Base-by-base conservation (phyloP, 805 yeast species). In the Kuraishia ogatae region DNA sequence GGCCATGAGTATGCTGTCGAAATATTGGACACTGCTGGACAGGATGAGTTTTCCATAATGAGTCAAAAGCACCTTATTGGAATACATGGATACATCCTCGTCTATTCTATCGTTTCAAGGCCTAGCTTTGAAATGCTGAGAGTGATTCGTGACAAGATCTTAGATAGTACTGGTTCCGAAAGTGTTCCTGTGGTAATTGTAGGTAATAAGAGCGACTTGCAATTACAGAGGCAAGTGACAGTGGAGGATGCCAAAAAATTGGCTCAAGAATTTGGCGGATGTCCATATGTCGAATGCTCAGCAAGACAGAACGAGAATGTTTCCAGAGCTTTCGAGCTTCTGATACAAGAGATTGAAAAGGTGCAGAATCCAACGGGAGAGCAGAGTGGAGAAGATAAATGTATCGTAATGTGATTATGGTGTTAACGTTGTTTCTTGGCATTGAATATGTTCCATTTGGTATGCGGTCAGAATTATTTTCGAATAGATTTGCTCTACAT, bases 1-100 rank as follows among this genome's bases (percentile, higher is more conserved):
- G 87, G 86, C 58, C 85, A 83, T 61, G 88, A 85, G 54, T 91
- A 87, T 66, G 84, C 84, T 54, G 81, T 92, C 24, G 97, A 90
- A 67, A 87, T 91, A 54, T 73, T 90, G 57, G 97, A 91, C 65
- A 91, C 97, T 0, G 96, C 97, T 0, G 97, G 97, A 7, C 96
- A 89, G 72, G 97, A 90, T 69, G 96, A 90, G 72, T 88, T 85
- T 66, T 81, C 89, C 52, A 82, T 88, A 59, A 79, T 91, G 70
- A 87, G 83, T 62, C 89, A 87, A 68, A 87, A 87, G 61, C 85
- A 87, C 55, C 71, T 89, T 52, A 85, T 87, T 51, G 94, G 92
- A 19, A 83, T 87, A 39, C 94, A 89, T 64, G 97, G 97, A 1
- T 87, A 87, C 65, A 73, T 91, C 50, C 71, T 92, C 49, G 88